Percentiles rank a stretch among this genome's conserved stretches.
Evolutionary conservation across 352 stramenopile species (phyloP).

Genomic region (Elongisporangium anandrum): DNA sequence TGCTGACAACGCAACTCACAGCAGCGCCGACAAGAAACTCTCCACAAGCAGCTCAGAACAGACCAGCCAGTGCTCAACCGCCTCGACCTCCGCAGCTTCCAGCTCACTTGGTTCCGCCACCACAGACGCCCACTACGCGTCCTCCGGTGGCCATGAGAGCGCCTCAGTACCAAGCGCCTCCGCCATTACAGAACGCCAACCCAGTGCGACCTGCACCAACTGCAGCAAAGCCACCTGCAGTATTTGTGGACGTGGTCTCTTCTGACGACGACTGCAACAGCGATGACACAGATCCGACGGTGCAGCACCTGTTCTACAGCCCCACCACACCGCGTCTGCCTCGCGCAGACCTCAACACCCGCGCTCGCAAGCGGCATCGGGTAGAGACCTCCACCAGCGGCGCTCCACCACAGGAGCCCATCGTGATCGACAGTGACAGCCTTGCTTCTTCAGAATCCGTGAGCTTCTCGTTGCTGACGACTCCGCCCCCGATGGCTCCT

Average conservation of each 20-base stretch:
- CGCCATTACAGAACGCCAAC: not conserved
- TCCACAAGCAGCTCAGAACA: no score
- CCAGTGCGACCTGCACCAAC: not conserved
- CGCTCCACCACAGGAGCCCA: not conserved
- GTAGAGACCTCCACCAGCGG: conserved; percentile 11
- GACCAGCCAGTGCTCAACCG: not conserved
- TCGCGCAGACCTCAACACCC: not conserved
- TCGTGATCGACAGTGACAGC: not conserved
- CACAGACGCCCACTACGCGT: not conserved
- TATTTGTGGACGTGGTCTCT: conserved; percentile 58
- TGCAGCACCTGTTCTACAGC: conserved; percentile 78
- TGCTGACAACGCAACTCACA: conserved; percentile 40
- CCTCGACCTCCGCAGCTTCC: not conserved
- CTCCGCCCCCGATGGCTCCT: not conserved
- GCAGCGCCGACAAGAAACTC: conserved; percentile 2
- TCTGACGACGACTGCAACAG: conserved; percentile 58
- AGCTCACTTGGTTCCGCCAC: not conserved
- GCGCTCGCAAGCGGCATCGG: conserved; percentile 24
- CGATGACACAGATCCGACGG: conserved; percentile 66
- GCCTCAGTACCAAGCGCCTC: not conserved
- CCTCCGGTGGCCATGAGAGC: not conserved
- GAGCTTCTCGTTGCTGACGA: conserved; percentile 12
- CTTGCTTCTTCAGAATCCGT: not conserved
- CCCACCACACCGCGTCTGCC: conserved; percentile 46
- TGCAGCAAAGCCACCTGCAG: conserved; percentile 13